Evolutionary conservation across 163 green algal genomes (phyloP).

Genomic region (Prototheca cutis): DNA sequence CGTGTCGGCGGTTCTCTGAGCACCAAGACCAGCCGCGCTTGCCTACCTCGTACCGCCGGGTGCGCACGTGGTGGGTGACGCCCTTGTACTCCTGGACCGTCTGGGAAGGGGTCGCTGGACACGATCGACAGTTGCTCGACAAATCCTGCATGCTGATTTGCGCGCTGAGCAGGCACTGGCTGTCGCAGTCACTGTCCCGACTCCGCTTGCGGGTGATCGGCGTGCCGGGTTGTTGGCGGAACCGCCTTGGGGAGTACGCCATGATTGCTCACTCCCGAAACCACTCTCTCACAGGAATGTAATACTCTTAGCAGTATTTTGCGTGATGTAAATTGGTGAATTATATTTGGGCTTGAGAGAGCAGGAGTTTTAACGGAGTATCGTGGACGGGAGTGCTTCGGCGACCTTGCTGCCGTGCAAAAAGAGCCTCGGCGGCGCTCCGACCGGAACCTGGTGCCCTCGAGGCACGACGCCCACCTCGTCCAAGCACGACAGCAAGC

Average conservation of each 20-base stretch:
- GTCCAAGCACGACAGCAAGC: no score
- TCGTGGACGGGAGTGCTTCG: no score
- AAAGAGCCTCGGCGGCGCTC: no score
- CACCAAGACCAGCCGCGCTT: background rate
- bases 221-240: background rate
- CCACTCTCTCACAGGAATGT: no score
- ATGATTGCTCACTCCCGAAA: no score
- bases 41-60: constrained; percentile 11
- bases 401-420: no score
- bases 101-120: background rate
- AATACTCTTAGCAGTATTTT: background rate
- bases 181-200: background rate
- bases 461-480: no score
- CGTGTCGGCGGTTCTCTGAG: no score
- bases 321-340: no score
- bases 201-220: background rate
- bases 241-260: background rate
- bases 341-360: no score
- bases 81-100: constrained; percentile 7
- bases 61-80: constrained; percentile 23
- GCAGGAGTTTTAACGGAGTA: no score
- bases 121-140: background rate
- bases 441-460: no score
- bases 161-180: background rate
- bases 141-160: background rate